Percentiles rank a stretch among this genome's conserved stretches.
Conservation (phyloP, 2,329 filamentous ascomycete species). For the Geosmithia putterillii region DNA sequence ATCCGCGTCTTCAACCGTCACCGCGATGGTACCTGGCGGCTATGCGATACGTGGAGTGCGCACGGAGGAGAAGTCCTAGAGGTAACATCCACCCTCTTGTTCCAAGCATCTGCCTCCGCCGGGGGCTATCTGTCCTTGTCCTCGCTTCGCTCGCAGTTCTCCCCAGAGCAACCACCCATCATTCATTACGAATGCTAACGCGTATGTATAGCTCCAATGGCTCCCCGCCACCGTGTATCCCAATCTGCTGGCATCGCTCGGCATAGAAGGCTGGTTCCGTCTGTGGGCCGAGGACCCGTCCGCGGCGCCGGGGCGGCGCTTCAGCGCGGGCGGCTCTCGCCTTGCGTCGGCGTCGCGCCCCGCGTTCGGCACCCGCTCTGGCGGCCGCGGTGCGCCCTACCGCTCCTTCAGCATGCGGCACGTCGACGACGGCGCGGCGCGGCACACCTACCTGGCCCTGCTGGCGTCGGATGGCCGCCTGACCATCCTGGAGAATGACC, state of each 20-base stretch:
- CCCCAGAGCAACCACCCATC: too few relatives aligned
- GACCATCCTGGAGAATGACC: constrained; percentile 72
- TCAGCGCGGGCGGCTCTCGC: constrained; percentile 39
- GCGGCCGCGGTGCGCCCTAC: constrained; percentile 43
- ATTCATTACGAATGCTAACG: too few relatives aligned
- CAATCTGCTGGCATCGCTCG: constrained; percentile 75
- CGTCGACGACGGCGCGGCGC: constrained; percentile 66
- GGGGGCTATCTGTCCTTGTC: too few relatives aligned
- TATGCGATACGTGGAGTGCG: constrained; percentile 80
- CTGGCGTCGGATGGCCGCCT: constrained; percentile 74
- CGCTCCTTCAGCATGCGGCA: constrained; percentile 77
- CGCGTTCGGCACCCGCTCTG: constrained; percentile 42
- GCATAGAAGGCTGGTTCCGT: constrained; percentile 80
- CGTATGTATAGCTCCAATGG: constrained; percentile 66
- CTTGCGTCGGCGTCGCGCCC: constrained; percentile 28
- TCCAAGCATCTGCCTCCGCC: constrained; percentile 1
- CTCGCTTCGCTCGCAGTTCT: too few relatives aligned
- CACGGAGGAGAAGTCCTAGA: constrained; percentile 86
- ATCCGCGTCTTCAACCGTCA: constrained; percentile 85
- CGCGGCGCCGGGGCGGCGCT: constrained; percentile 68
- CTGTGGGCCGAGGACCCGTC: constrained; percentile 87
- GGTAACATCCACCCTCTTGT: constrained; percentile 33
- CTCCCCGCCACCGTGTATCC: constrained; percentile 80
- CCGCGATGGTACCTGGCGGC: constrained; percentile 62
- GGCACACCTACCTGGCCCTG: constrained; percentile 75